Evolutionary conservation across 306 rosid genomes (phyloP).

Genomic region (Acacia acuminata): DNA sequence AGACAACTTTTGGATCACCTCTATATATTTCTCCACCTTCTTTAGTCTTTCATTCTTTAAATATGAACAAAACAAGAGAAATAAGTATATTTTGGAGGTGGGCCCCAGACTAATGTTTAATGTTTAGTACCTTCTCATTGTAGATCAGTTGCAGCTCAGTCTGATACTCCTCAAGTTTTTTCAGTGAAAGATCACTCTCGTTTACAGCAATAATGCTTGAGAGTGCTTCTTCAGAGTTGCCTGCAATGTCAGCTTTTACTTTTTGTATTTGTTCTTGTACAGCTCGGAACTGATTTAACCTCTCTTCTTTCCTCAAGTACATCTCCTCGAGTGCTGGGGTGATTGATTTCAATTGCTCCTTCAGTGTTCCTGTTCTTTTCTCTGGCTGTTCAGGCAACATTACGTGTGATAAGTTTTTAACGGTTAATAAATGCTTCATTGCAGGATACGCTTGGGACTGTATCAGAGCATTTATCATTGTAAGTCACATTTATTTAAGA

Average conservation of each 20-base stretch:
- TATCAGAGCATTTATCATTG: background rate
- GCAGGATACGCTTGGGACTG: background rate
- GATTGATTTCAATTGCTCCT: conserved; percentile 92
- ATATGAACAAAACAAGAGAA: conserved; percentile 22
- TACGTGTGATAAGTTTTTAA: conserved; percentile 32
- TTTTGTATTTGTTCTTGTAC: conserved; percentile 80
- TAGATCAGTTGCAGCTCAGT: conserved; percentile 72
- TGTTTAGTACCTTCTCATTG: conserved; percentile 72
- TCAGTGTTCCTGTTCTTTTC: conserved; percentile 81
- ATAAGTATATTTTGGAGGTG: background rate
- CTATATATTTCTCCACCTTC: conserved; percentile 66
- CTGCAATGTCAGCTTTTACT: conserved; percentile 84
- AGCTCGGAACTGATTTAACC: conserved; percentile 73
- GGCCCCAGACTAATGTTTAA: conserved; percentile 9
- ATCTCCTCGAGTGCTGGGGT: conserved; percentile 85
- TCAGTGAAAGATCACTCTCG: conserved; percentile 84
- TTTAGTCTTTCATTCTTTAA: conserved; percentile 80
- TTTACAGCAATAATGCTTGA: conserved; percentile 52
- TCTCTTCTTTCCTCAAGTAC: conserved; percentile 83
- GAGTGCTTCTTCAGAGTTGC: conserved; percentile 52
- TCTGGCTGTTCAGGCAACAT: conserved; percentile 69
- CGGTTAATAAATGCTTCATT: conserved; percentile 22
- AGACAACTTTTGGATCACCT: conserved; percentile 66
- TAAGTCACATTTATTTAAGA: conserved; percentile 13
- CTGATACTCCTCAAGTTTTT: conserved; percentile 88